These are phyloP conservation scores for Oryza meridionalis DNA, from an alignment of 176 grass and related monocot species.

Conservation along the genomic window DNA sequence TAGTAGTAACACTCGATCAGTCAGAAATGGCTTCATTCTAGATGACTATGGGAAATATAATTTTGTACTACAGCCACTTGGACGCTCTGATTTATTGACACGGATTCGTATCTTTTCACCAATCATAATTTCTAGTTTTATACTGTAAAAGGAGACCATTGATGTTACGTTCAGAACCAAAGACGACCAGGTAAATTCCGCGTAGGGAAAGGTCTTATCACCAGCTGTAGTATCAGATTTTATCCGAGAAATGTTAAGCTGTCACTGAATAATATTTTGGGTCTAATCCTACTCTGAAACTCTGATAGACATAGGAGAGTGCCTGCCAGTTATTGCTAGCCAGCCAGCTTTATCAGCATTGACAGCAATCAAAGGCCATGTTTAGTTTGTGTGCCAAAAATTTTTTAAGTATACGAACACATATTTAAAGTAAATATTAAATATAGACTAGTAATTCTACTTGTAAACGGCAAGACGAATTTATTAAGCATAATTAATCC, in stretches of 20 bases:
- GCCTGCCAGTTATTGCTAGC: neutral
- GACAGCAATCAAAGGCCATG: neutral
- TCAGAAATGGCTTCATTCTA: neutral
- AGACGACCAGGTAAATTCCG: neutral
- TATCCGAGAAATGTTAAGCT: neutral
- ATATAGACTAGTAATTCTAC: no score
- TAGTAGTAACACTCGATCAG: neutral
- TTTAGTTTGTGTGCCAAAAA: no score
- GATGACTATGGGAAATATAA: neutral
- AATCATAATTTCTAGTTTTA: neutral
- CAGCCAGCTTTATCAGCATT: neutral
- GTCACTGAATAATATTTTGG: neutral
- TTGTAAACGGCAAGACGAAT: no score
- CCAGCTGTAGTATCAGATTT: neutral
- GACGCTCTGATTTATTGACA: neutral
- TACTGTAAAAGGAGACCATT: neutral
- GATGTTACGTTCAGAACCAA: neutral
- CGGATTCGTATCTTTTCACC: slow-evolving; percentile 23
- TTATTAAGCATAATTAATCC: no score
- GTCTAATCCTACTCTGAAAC: neutral
- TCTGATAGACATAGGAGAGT: neutral
- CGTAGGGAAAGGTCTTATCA: neutral
- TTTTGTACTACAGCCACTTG: slow-evolving; percentile 15
- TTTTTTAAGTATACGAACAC: no score
- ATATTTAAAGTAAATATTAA: no score